Conservation (phyloP, 164 flowering plant species). For the Brasenia schreberi region DNA sequence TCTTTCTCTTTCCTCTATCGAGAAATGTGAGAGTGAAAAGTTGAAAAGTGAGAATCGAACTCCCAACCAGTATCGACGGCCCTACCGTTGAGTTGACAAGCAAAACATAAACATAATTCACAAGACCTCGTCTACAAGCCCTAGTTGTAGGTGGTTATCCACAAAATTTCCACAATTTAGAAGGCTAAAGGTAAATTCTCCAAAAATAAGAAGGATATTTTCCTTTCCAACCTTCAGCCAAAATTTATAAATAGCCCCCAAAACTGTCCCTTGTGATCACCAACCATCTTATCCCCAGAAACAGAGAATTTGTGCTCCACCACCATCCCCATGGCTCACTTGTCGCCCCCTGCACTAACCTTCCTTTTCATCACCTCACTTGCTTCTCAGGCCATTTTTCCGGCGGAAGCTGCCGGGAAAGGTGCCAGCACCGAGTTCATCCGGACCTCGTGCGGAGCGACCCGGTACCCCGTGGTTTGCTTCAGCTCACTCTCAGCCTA, state of each 20-base stretch:
- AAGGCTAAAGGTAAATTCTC: too few species aligned
- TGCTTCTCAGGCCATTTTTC: not conserved
- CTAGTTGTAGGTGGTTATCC: too few species aligned
- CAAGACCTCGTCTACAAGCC: too few species aligned
- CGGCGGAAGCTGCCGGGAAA: not conserved
- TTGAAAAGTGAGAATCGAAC: too few species aligned
- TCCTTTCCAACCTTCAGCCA: not conserved
- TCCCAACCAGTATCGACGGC: too few species aligned
- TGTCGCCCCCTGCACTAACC: not conserved
- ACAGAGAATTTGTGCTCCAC: not conserved
- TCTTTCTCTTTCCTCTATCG: too few species aligned
- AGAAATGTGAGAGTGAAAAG: too few species aligned
- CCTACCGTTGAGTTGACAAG: too few species aligned
- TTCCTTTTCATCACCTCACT: not conserved
- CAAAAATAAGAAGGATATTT: too few species aligned
- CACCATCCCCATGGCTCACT: not conserved
- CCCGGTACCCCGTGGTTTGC: constrained; percentile 57
- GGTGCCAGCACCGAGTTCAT: constrained; percentile 34
- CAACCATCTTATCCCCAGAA: not conserved
- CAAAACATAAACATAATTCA: too few species aligned
- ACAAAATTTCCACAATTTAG: too few species aligned
- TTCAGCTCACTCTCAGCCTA: constrained; percentile 49
- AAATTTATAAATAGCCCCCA: not conserved
- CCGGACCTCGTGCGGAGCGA: constrained; percentile 59
- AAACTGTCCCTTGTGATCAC: not conserved